Evolutionary conservation across 2,329 filamentous ascomycete species (phyloP), one percentile per base, ranked within the genome.

Genomic region (Sclerotinia minor): DNA sequence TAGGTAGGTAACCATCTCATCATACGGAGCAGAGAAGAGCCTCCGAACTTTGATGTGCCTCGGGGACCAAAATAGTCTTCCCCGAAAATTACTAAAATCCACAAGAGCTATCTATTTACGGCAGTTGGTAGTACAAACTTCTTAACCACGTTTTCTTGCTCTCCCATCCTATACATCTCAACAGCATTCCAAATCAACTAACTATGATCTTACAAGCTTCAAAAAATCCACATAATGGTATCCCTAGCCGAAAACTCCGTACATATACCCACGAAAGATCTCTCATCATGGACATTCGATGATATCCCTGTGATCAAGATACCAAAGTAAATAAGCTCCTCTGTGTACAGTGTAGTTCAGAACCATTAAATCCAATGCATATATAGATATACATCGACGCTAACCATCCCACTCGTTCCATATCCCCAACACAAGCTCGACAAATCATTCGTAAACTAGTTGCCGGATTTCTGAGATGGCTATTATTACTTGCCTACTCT

Each of bases 351-450:
- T 19, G 5, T 17, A 9, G 6, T 15, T 63, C 44, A n/a, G 21
- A 55, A 55, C 9, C 52, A 9, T 29, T 44, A n/a, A 26, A 44
- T 54, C 63, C 70, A 21, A 69, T 41, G 21, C 7, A n/a, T 44
- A n/a, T 8, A 29, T 44, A 76, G 74, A 72, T 75, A 50, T 75
- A 74, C 35, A 72, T 74, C 54, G 74, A 76, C 53, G 70, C 72
- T 6, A 71, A 70, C 32, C 67, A 74, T 54, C 24, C 70, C 3
- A 71, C 71, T 11, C 71, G 69, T 13, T 73, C 71, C 2, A 70
- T 77, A 41, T 75, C 75, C 35, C 64, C 71, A n/a, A 73, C 70
- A 11, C 72, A 76, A 64, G 73, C 71, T 58, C 69, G 70, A 32
- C 41, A 67, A 3, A 47, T 75, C 17, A 71, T 76, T 21, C 69